Base-by-base conservation (phyloP, 306 rosid species). In the Cucurbita maxima region DNA sequence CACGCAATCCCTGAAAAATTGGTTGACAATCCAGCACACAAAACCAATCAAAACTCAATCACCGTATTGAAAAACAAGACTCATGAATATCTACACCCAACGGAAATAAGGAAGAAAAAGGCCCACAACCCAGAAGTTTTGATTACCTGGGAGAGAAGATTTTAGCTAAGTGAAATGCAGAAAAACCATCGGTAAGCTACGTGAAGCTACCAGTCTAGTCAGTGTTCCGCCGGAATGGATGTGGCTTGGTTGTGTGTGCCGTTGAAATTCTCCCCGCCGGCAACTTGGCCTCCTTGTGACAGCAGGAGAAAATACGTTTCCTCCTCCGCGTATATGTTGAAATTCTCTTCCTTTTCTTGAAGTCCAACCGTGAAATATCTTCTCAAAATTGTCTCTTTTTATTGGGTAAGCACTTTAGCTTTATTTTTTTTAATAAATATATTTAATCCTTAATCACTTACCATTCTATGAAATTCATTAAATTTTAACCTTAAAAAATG, bases 1-100 rank as follows among this genome's bases (percentile, higher is more conserved):
- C 41, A 79, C 54, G 86, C 86, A 60, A 19, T 37, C 48, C 47
- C 59, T 54, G 59, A 37, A 71, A 47, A 50, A 51, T 18, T 18
- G 15, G 12, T 34, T 16, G 44, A 52, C 38, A 30, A 7, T 51
- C 13, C 22, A 47, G 0, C 7, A 25, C 13, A 8, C 8, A 25
- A n/a, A 8, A 30, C 37, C 59, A 53, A 72, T 6, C 16, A 3
- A 53, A 18, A 72, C 30, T 51, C 70, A 63, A 63, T 7, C 25
- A 37, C 14, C 48, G n/a, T 38, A 61, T 5, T 64, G 37, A 30
- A 19, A 50, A 43, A 64, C 1, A 12, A 64, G 15, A 43, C 34
- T 18, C 36, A 41, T n/a, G 19, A 43, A 64, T 64, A n/a, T 34
- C 34, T 30, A 64, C 41, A 64, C 71, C 15, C 71, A 38, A 61